Evolutionary conservation across 805 yeast genomes (phyloP), one percentile per base, ranked within the genome.

Genomic region (Candida incommunis): DNA sequence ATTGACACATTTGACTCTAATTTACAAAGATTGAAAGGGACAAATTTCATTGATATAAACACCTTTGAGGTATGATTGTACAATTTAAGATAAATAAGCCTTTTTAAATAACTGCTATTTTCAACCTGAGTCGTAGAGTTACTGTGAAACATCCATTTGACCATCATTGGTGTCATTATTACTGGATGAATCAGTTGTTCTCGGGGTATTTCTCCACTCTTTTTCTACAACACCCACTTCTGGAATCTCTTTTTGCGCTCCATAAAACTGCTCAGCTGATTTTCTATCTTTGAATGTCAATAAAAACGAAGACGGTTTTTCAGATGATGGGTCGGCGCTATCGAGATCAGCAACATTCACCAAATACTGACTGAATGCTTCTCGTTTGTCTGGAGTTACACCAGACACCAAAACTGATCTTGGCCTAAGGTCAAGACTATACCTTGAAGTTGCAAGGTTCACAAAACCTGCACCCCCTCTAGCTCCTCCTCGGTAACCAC

Each of bases 371-470:
- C 60, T 49, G 22, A 66, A 51, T 9, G 56, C 52, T 46, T 65
- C 71, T 43, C 62, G 63, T 26, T 51, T 51, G 16, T 54, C 59
- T 15, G 50, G 48, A 1, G 57, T 40, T 2, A 66, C 51, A 3
- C 66, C 65, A 3, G 43, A 40, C 5, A 68, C 55, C n/a, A 50
- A 43, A 3, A 67, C 63, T 23, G 53, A 48, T 45, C 59, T 63
- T 4, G 71, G 67, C 13, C 71, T 57, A 26, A 64, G 51, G 48
- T 67, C 71, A 18, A 67, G 53, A 26, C 49, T 57, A 20, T 53
- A 54, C 16, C 59, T 46, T 11, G 51, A 42, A n/a, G 18, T 31
- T 2, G 54, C 47, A 5, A 59, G 58, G 3, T 44, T 44, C 23
- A 53, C 54, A 35, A 50, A 51, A 16, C 54, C 56, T 16, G 50